Evolutionary conservation across 768 basidiomycete genomes (phyloP), one percentile per base, ranked within the genome.

Genomic region (Calvatia gigantea): DNA sequence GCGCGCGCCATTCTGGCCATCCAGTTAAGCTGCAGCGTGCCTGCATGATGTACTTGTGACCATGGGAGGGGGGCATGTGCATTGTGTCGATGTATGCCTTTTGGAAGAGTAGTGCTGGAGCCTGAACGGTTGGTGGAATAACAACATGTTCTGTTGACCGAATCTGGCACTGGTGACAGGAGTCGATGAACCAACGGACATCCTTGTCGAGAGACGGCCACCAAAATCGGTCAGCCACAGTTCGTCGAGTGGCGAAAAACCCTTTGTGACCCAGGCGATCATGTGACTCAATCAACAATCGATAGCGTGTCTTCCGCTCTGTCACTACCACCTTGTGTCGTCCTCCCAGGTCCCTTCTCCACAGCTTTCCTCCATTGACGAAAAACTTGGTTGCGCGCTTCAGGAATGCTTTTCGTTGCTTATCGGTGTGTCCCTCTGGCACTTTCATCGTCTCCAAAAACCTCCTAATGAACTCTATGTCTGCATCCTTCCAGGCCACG

Each of bases 31-130:
- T 66, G 54, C 70, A 73, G 0, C 66, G 61, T 0, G 65, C 76
- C 42, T 75, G 75, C 0, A 78, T 57, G 12, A 78, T 56, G 29
- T 71, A 72, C 6, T 57, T 58, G 57, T 57, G 75, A 0, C 73
- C 66, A 1, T 63, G 62, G 0, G 72, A 64, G 0, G 47, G 54
- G 0, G 71, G 75, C 62, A 80, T 69, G 46, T 66, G 61, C 74
- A 80, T 77, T 0, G 71, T 69, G 59, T 80, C 71, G 7, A 74
- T 61, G 37, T 77, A 69, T 0, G 70, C 65, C 29, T 73, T 72
- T 8, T 58, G n/a, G 53, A 74, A 77, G 0, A 73, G 51, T 7
- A 62, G 55, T 0, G 65, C 59, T 3, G 70, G 68, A 1, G 54
- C 35, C 5, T 68, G 51, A 4, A 69, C 62, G 0, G 58, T 58